Evolutionary conservation across 2,329 filamentous ascomycete genomes (phyloP).

Genomic region (Penicillium sp.): DNA sequence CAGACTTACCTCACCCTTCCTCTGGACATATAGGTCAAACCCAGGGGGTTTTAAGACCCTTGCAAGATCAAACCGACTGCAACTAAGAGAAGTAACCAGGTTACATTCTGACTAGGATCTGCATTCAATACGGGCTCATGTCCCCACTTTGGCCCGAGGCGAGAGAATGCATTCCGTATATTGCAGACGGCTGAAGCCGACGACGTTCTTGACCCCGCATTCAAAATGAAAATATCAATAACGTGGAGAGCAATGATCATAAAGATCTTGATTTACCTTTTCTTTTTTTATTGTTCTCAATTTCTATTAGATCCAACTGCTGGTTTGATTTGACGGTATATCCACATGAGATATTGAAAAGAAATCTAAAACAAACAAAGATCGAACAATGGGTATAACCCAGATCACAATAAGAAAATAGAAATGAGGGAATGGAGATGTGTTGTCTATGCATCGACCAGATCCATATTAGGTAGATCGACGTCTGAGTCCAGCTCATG

Average conservation of each 20-base stretch:
- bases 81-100: background rate
- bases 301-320: too few relatives aligned
- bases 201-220: background rate
- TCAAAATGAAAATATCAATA: background rate
- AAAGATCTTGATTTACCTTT: too few relatives aligned
- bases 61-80: background rate
- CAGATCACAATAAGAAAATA: slow-evolving; percentile 9
- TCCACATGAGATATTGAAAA: background rate
- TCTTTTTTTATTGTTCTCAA: too few relatives aligned
- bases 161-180: background rate
- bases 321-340: background rate
- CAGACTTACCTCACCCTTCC: too few relatives aligned
- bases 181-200: background rate
- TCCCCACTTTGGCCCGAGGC: background rate
- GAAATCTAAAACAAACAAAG: background rate
- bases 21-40: background rate
- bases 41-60: background rate
- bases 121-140: background rate
- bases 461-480: slow-evolving; percentile 30
- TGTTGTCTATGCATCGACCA: slow-evolving; percentile 23
- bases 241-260: too few relatives aligned
- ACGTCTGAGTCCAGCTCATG: slow-evolving; percentile 18
- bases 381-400: background rate
- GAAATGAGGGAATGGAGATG: background rate
- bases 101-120: slow-evolving; percentile 2